Conservation (phyloP, 208 protist genomes). For the Trypanosoma conorhini region DNA sequence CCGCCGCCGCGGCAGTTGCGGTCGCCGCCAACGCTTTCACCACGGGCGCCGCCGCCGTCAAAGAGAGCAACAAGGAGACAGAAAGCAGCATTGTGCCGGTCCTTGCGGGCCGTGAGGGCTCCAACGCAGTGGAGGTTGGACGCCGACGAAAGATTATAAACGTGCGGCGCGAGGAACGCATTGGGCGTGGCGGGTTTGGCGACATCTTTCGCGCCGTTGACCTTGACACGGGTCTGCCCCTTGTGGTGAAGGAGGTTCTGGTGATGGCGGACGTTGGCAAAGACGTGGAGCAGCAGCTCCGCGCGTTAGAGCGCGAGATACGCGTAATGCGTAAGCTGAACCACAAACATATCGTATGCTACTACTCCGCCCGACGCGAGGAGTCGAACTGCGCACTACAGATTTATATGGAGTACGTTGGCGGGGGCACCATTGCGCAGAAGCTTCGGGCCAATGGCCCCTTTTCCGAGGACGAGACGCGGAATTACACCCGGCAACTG, state of each 20-base stretch:
- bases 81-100: constrained; percentile 8
- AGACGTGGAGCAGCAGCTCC: constrained; percentile 79
- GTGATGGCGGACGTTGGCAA: constrained; percentile 82
- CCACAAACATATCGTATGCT: constrained; percentile 91
- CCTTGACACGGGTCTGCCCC: constrained; percentile 63
- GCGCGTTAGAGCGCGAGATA: constrained; percentile 88
- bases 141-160: constrained; percentile 21
- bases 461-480: constrained; percentile 66
- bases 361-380: constrained; percentile 75
- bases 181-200: constrained; percentile 83
- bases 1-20: background rate
- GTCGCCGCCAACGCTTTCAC: background rate
- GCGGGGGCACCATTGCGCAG: constrained; percentile 79
- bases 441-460: constrained; percentile 56
- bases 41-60: background rate
- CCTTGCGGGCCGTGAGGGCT: constrained; percentile 38
- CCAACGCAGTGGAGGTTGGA: constrained; percentile 21
- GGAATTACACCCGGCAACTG: constrained; percentile 83
- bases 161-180: constrained; percentile 42
- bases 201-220: constrained; percentile 83
- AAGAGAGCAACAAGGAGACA: background rate
- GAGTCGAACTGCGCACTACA: constrained; percentile 56
- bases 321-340: constrained; percentile 90
- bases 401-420: constrained; percentile 94
- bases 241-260: constrained; percentile 87